phyloP scores from a whole-genome alignment of 768 basidiomycete genomes.

The Dentipellis sp. region DNA sequence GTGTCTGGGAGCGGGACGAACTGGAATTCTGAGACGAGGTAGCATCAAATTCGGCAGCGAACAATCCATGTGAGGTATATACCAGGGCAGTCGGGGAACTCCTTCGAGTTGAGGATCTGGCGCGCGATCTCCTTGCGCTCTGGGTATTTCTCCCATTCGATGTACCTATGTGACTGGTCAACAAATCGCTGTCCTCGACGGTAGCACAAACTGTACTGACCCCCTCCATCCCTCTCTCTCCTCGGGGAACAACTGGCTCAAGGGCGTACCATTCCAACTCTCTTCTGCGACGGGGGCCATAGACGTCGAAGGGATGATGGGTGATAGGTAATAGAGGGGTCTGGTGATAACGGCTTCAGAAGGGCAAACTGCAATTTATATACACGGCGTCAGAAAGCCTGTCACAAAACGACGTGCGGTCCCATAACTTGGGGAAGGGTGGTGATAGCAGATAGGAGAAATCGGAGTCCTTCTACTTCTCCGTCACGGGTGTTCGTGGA shows the following conservation, averaged over 20 bases:
- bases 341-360: no score
- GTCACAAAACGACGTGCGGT: no score
- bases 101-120: slow-evolving; percentile 29
- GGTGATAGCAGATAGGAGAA: no score
- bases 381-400: no score
- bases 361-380: no score
- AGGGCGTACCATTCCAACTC: slow-evolving; percentile 12
- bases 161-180: slow-evolving; percentile 23
- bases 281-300: neutral
- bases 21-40: slow-evolving; percentile 33
- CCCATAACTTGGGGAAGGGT: no score
- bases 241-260: slow-evolving; percentile 25
- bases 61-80: neutral
- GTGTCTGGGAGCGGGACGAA: slow-evolving; percentile 37
- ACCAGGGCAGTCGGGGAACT: slow-evolving; percentile 34
- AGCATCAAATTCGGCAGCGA: neutral
- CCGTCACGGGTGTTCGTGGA: no score
- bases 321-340: no score
- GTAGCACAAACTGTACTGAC: slow-evolving; percentile 15
- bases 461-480: no score
- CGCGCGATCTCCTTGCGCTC: slow-evolving; percentile 32
- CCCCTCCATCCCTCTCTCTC: slow-evolving; percentile 31
- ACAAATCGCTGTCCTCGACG: neutral
- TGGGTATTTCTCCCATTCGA: slow-evolving; percentile 41
- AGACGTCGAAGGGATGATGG: no score